A percentile compares a stretch with the other conserved stretches of the same genome.
These are phyloP conservation scores for Colletotrichum lentis DNA, from an alignment of 2,329 filamentous ascomycete species.

Conservation along the genomic window DNA sequence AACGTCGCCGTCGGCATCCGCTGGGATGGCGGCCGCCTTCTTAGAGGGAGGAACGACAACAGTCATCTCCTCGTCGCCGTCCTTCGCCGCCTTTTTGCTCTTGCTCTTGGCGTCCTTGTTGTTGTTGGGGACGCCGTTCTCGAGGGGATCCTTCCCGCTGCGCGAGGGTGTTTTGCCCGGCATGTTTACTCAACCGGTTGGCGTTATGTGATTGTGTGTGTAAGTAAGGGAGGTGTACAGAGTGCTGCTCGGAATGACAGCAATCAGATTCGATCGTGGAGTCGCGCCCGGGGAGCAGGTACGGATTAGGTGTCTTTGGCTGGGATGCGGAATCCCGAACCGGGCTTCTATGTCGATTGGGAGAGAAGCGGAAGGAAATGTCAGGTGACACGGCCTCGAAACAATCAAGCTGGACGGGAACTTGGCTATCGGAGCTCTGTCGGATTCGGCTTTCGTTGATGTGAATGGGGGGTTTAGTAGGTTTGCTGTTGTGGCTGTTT, in stretches of 20 bases:
- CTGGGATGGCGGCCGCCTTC: constrained; percentile 62
- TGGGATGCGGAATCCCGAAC: constrained; percentile 21
- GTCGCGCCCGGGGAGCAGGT: constrained; percentile 24
- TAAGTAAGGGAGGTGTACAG: constrained; percentile 20
- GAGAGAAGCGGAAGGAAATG: not conserved
- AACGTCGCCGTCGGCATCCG: constrained; percentile 74
- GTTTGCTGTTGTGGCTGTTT: constrained; percentile 33
- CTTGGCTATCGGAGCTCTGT: constrained; percentile 20
- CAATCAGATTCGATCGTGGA: constrained; percentile 19
- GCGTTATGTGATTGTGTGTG: constrained; percentile 23
- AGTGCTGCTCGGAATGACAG: constrained; percentile 37
- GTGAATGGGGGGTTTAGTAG: constrained; percentile 13
- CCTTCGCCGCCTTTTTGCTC: constrained; percentile 69
- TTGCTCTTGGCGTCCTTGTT: constrained; percentile 72
- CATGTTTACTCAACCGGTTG: constrained; percentile 56
- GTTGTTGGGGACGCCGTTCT: constrained; percentile 72
- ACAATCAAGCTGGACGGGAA: not conserved
- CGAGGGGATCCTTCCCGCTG: constrained; percentile 74
- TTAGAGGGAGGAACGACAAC: constrained; percentile 81
- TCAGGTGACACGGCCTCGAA: constrained; percentile 23
- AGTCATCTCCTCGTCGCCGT: constrained; percentile 82
- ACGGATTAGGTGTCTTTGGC: constrained; percentile 22
- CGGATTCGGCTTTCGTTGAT: constrained; percentile 23
- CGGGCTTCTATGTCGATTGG: constrained; percentile 12
- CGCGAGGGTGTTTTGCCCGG: constrained; percentile 77